Conservation (phyloP, 2,329 filamentous ascomycete genomes). For the Pseudodiploospora longispora region DNA sequence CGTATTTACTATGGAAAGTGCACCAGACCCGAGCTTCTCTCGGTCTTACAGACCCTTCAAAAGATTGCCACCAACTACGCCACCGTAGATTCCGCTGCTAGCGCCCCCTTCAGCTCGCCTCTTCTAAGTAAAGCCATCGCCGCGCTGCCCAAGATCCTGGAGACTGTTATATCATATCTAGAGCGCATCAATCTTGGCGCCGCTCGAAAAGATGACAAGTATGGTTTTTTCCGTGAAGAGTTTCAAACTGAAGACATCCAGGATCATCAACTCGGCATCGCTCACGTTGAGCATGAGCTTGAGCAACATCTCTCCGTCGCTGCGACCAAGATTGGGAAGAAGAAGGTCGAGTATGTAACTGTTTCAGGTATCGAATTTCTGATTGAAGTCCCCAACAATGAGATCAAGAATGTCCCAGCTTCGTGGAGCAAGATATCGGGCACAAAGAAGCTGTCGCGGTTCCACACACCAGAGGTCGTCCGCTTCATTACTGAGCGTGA, state of each 20-base stretch:
- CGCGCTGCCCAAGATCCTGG: conserved; percentile 66
- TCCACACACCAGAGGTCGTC: conserved; percentile 88
- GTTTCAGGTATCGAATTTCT: conserved; percentile 90
- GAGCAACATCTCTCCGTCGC: conserved; percentile 66
- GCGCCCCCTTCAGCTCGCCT: conserved; percentile 64
- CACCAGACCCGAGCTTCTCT: conserved; percentile 77
- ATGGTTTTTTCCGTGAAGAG: conserved; percentile 81
- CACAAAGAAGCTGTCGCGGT: conserved; percentile 85
- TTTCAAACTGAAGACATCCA: conserved; percentile 84
- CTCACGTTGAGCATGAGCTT: conserved; percentile 83
- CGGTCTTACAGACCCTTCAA: conserved; percentile 78
- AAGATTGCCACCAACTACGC: conserved; percentile 70
- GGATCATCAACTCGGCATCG: conserved; percentile 83
- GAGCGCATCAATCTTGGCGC: conserved; percentile 80
- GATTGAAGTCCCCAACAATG: conserved; percentile 78
- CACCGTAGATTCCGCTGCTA: conserved; percentile 53
- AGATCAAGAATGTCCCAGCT: conserved; percentile 80
- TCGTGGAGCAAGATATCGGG: conserved; percentile 93
- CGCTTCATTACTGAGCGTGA: conserved; percentile 78
- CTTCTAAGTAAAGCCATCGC: conserved; percentile 65
- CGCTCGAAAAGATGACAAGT: conserved; percentile 84
- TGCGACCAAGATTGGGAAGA: conserved; percentile 63
- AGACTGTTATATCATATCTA: conserved; percentile 65
- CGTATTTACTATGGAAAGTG: conserved; percentile 98
- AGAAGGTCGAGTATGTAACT: conserved; percentile 66